Evolutionary conservation across 257 asterid genomes (phyloP), one percentile per base, ranked within the genome.

Genomic region (Penstemon eatonii): DNA sequence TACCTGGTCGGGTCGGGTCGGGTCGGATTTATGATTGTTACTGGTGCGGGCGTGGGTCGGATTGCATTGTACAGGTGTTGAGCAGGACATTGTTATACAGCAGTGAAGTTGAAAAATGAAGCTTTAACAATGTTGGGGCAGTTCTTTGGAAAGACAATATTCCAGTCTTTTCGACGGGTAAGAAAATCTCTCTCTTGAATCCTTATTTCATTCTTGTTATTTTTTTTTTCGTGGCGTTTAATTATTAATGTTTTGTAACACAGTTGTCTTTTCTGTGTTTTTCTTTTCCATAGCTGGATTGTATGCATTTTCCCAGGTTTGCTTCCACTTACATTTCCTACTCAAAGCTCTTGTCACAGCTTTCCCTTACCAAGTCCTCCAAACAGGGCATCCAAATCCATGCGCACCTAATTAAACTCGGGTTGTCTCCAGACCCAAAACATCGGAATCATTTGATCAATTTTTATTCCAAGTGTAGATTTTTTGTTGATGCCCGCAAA

Each of bases 351-450:
- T 75, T 90, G 70, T 68, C 82, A 9, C 79, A 83, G 73, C 80
- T 86, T 33, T 74, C 78, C 68, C 76, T 61, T 51, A 73, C 80
- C 66, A 87, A 80, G 74, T 77, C 85, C 37, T 70, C 84, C 68
- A 66, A 54, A 33, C 75, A 83, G 10, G 94, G 91, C 37, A 81
- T 82, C 44, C 88, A 79, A 73, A 67, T 87, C 76, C 97, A 90
- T 64, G 88, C 84, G 46, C 87, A 78, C 51, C 56, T 90, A 60
- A 73, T 68, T 60, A 88, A 86, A 64, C 75, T 69, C 13, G 77
- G 80, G 13, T 62, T 82, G 44, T 53, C 69, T 38, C 62, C 73
- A 3, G 89, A 84, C 76, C 74, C 82, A 0, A 66, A 53, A 4
- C 81, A 81, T 67, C 82, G 81, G 19, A 90, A 77, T 73, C 88